Conservation (phyloP, 2,329 filamentous ascomycete genomes). For the Calonectria fujianensis region DNA sequence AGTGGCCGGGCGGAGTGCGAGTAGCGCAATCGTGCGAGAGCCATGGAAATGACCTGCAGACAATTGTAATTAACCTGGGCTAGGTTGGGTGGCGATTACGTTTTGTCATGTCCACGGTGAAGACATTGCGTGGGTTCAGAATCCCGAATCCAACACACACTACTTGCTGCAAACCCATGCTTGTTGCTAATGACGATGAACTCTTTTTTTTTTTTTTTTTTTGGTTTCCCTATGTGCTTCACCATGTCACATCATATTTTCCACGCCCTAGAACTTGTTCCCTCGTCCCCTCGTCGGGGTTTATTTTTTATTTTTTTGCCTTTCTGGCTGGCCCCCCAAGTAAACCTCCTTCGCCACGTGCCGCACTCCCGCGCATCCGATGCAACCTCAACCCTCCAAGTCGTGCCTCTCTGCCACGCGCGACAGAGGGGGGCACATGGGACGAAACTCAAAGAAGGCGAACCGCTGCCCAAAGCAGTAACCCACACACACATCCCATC, state of each 20-base stretch:
- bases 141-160: neutral
- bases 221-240: neutral
- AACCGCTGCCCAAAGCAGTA: conserved; percentile 31
- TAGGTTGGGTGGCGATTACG: neutral
- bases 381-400: conserved; percentile 28
- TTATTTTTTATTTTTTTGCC: neutral
- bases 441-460: conserved; percentile 18
- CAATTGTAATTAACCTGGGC: neutral
- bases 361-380: conserved; percentile 22
- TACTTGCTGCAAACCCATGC: neutral
- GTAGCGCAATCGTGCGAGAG: neutral
- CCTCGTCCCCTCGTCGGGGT: neutral
- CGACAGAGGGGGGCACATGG: neutral
- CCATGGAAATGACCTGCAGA: neutral
- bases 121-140: neutral
- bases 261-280: neutral
- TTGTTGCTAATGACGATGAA: neutral
- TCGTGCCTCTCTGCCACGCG: conserved; percentile 12
- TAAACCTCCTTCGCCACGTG: conserved; percentile 13
- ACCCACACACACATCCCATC: conserved; percentile 6
- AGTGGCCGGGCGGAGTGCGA: neutral
- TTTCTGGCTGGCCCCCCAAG: conserved; percentile 4
- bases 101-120: neutral
- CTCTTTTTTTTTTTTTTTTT: neutral
- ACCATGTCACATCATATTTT: conserved; percentile 7